These are phyloP conservation scores for Boletus rufocinnamomeus DNA, from an alignment of 768 basidiomycete genomes.

Conservation along the genomic window DNA sequence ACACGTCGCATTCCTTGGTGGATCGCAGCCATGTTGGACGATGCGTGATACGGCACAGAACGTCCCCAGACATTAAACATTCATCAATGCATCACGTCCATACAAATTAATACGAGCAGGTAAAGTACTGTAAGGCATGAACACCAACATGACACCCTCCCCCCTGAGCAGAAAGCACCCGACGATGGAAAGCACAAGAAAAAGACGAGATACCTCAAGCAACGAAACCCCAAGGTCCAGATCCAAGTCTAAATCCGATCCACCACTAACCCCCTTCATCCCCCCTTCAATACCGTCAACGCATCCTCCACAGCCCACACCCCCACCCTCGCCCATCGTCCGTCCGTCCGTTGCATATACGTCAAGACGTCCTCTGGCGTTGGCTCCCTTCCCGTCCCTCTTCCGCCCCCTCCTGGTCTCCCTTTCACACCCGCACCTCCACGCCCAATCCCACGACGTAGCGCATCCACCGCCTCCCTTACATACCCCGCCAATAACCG, in stretches of 20 bases:
- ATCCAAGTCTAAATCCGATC: neutral
- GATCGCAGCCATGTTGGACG: too few species aligned
- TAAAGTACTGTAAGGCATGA: neutral
- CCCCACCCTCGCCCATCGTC: conserved; percentile 65
- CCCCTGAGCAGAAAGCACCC: neutral
- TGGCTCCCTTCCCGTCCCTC: conserved; percentile 11
- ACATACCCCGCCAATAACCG: conserved; percentile 50
- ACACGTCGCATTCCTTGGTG: too few species aligned
- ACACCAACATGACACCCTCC: neutral
- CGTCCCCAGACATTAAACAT: neutral
- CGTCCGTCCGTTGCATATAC: conserved; percentile 52
- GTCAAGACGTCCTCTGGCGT: conserved; percentile 49
- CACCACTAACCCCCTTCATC: neutral
- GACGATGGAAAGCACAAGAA: neutral
- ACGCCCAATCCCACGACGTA: conserved; percentile 25
- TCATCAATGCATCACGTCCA: neutral
- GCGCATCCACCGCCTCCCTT: conserved; percentile 43
- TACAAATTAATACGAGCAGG: neutral
- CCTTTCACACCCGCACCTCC: conserved; percentile 16
- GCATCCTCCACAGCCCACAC: conserved; percentile 67
- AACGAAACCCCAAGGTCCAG: neutral
- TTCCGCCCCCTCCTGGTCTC: neutral
- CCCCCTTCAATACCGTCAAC: conserved; percentile 38
- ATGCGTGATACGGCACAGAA: too few species aligned
- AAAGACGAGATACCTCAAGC: neutral